Base-by-base conservation (phyloP, 2,329 filamentous ascomycete genomes). In the Hypoxylon sp. region DNA sequence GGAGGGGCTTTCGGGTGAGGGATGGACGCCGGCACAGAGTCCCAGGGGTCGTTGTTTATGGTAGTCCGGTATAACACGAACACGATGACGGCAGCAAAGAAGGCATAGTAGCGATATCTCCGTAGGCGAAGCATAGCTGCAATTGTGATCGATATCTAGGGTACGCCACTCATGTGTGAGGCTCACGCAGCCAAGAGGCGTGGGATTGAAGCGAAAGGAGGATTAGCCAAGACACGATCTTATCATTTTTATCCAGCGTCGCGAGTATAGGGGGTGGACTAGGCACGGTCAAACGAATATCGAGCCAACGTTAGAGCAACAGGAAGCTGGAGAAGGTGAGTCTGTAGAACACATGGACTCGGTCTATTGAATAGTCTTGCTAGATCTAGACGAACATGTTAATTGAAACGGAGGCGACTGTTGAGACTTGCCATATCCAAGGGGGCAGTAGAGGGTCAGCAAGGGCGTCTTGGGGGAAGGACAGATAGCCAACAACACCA, bases 91-190 rank as follows among this genome's bases (percentile, higher is more conserved):
- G 67, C 65, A 20, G 69, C 65, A 24, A 67, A 67, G 26, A 71
- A 66, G 33, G 68, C 64, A 45, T 68, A 71, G 49, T 70, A 70
- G 35, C 69, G 68, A 35, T 70, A 71, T 65, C 67, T 67, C 23
- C 69, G 67, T 58, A 71, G 18, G 48, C 66, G 69, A 21, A 69
- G 58, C 69, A 71, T 71, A 35, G 43, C 58, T 42, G 46, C 43
- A 42, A 40, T 50, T 21, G 18, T 21, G 24, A 31, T 23, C 18
- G n/a, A 10, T 48, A 48, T 52, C 20, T 42, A 47, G 24, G 46
- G n/a, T 33, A 29, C 29, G 50, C 40, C 43, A n/a, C 33, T 56
- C 41, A 40, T 23, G 31, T 23, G 31, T 18, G 18, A 42, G 9
- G 13, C 23, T 26, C 17, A 24, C 38, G 26, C 23, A 27, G 41